phyloP scores from a whole-genome alignment of 2,329 filamentous ascomycete genomes.

The Zelopaecilomyces penicillatus region DNA sequence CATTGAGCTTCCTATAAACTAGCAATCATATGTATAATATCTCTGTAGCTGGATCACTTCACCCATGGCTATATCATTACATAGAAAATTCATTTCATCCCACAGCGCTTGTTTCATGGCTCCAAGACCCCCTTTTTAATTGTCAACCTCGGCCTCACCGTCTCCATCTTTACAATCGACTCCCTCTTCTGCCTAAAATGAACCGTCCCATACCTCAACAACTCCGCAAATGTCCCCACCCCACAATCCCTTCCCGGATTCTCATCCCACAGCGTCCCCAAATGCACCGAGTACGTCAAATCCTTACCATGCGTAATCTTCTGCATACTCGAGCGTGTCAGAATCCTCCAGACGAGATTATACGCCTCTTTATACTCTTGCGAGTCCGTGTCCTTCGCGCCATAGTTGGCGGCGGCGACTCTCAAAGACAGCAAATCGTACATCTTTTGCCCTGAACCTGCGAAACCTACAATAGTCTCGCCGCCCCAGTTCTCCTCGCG shows the following conservation, averaged over 20 bases:
- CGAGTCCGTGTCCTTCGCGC: no score
- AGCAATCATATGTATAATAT: no score
- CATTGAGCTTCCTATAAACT: no score
- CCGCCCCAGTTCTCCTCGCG: slow-evolving; percentile 14
- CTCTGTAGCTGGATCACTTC: no score
- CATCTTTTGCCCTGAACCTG: no score
- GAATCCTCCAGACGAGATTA: slow-evolving; percentile 18
- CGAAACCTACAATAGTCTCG: background rate
- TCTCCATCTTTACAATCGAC: background rate
- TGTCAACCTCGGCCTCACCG: no score
- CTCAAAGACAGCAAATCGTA: background rate
- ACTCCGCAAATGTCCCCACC: slow-evolving; percentile 26
- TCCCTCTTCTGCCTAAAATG: slow-evolving; percentile 26
- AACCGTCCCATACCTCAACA: slow-evolving; percentile 26
- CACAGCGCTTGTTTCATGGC: no score
- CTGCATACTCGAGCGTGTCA: slow-evolving; percentile 22
- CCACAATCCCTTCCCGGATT: slow-evolving; percentile 22
- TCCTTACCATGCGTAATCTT: slow-evolving; percentile 26
- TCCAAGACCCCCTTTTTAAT: no score
- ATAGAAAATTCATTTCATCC: no score
- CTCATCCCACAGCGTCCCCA: slow-evolving; percentile 23
- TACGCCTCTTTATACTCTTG: slow-evolving; percentile 9
- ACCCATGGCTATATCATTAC: no score
- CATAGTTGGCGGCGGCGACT: slow-evolving; percentile 6
- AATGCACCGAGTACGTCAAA: background rate